These are phyloP conservation scores for Solanum appendiculatum DNA, from an alignment of 257 asterid genomes.

Conservation along the genomic window DNA sequence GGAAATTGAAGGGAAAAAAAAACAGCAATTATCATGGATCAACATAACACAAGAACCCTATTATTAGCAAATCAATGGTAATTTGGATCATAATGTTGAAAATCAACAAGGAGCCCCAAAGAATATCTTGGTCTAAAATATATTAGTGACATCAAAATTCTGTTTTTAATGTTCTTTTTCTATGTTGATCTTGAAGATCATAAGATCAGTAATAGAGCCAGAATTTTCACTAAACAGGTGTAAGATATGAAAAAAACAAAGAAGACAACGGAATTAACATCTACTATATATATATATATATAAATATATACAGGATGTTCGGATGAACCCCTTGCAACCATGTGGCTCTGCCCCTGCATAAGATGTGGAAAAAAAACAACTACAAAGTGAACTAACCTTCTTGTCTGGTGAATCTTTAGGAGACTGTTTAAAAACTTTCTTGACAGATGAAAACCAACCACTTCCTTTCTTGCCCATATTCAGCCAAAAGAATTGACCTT, in stretches of 20 bases:
- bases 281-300: no score
- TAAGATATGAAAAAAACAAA: not conserved
- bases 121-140: not conserved
- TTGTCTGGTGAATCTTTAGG: constrained; percentile 45
- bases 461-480: constrained; percentile 78
- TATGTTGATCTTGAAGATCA: not conserved
- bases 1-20: not conserved
- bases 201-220: not conserved
- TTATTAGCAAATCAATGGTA: not conserved
- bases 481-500: not conserved
- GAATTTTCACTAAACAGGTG: not conserved
- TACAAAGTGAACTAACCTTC: constrained; percentile 35
- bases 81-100: not conserved
- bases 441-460: constrained; percentile 77
- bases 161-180: not conserved
- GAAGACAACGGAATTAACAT: not conserved
- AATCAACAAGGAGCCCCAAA: not conserved
- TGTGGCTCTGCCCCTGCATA: not conserved
- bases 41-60: not conserved
- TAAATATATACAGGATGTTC: not conserved
- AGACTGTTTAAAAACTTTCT: constrained; percentile 73
- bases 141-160: not conserved
- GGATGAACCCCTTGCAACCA: not conserved
- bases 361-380: not conserved
- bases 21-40: not conserved